Base-by-base conservation (phyloP, 1,284 basidiomycete species). In the Lentinula novae-zelandiae region DNA sequence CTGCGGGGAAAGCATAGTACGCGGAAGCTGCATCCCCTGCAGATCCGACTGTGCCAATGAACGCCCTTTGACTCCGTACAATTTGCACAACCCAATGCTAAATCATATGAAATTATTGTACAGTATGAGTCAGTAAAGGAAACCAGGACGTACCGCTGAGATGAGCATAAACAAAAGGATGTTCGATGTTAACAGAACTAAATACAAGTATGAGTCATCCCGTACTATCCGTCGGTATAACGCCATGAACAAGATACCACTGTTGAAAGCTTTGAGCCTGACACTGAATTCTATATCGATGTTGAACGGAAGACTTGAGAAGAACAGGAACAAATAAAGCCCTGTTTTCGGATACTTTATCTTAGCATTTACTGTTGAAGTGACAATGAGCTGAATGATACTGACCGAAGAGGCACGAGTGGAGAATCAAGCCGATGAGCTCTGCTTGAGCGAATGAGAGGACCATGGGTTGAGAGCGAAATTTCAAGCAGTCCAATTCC, bases 31-130 rank as follows among this genome's bases (percentile, higher is more conserved):
- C 38, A 44, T 59, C 58, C 34, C 49, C 50, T 31, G 51, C 20
- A 20, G 53, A 38, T 52, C 58, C 58, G 31, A 22, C 40, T 17
- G 58, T 48, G 13, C 34, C 13, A 34, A 59, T 59, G 27, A 59
- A 59, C 36, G 58, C 58, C 36, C 50, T 22, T n/a, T 59, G 58
- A 53, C 58, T 53, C 3, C 58, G 58, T 13, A 52, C 22, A 20
- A 59, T 59, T 12, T 59, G 58, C 27, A 59, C 58, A 2, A 59
- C 58, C 58, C 58, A 59, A n/a, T 59, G 58, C 58, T 59, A 38
- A 6, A 51, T 42, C 5, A 31, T 31, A n/a, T 12, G 10, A 27
- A 39, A 7, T 8, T 15, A 22, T 38, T 7, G 27, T 27, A 27
- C 17, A 39, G 20, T 17, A 12, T 7, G 13, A 13, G 31, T 38